phyloP scores from a whole-genome alignment of 225 moss, liverwort and hornwort genomes.

The Polytrichum commune region DNA sequence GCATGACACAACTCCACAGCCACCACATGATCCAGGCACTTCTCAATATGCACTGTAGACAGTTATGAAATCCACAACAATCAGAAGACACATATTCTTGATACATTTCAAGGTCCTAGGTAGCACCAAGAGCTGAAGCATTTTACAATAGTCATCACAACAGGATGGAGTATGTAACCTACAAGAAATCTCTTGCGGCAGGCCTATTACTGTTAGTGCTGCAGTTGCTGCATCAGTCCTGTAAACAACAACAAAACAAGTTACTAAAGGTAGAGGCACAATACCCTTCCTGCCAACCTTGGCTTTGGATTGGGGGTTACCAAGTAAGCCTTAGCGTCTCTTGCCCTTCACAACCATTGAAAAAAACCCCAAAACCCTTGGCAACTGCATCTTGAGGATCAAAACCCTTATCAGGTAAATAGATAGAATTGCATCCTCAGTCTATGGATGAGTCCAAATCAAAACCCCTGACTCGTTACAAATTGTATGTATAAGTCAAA shows the following conservation, averaged over 20 bases:
- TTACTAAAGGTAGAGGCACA: neutral
- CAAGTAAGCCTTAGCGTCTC: conserved; percentile 7
- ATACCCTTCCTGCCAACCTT: neutral
- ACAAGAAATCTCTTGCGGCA: conserved; percentile 50
- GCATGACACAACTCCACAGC: neutral
- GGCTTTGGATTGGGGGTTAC: neutral
- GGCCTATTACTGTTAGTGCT: conserved; percentile 38
- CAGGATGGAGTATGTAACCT: conserved; percentile 8
- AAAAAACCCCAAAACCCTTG: too few relatives aligned
- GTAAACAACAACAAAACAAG: conserved; percentile 19
- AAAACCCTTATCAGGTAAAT: too few relatives aligned
- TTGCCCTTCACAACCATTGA: too few relatives aligned
- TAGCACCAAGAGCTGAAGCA: neutral
- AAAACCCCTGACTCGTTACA: neutral
- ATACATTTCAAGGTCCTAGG: neutral
- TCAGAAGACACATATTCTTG: neutral
- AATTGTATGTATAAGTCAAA: too few relatives aligned
- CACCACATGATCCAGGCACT: neutral
- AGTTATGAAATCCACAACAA: neutral
- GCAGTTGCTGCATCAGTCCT: conserved; percentile 39
- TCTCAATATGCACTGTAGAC: neutral
- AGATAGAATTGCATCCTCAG: neutral
- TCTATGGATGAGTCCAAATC: too few relatives aligned
- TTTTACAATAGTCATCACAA: neutral
- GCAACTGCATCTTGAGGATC: too few relatives aligned